These are phyloP conservation scores for Cercospora sesami DNA, from an alignment of 2,329 filamentous ascomycete species.

Conservation along the genomic window DNA sequence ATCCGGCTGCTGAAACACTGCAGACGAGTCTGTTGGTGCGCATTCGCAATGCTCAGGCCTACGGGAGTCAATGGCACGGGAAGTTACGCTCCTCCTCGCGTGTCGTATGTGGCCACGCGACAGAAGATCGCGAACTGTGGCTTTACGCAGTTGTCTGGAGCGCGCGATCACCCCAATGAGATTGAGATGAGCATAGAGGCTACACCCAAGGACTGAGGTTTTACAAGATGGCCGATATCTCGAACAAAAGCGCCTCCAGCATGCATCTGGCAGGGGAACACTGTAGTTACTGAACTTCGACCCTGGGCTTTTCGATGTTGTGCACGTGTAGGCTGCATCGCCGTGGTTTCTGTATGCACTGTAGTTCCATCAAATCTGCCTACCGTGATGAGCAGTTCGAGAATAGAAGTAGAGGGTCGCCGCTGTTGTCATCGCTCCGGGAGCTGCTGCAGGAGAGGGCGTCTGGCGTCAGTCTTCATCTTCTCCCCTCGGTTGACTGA, in stretches of 20 bases:
- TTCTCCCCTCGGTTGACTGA: background rate
- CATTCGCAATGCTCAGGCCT: background rate
- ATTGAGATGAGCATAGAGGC: background rate
- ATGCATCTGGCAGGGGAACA: background rate
- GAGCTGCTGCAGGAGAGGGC: conserved; percentile 6
- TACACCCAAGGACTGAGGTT: background rate
- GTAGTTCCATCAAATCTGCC: background rate
- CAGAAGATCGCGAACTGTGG: background rate
- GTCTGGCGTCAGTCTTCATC: background rate
- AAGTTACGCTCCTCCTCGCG: background rate
- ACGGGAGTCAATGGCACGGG: background rate
- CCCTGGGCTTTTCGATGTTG: background rate
- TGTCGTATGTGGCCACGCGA: background rate
- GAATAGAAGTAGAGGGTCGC: conserved; percentile 1
- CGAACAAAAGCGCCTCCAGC: background rate
- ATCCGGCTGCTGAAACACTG: background rate
- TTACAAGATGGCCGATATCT: background rate
- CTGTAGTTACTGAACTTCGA: background rate
- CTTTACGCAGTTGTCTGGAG: background rate
- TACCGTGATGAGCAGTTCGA: background rate
- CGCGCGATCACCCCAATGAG: background rate
- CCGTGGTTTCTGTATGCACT: background rate
- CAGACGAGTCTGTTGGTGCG: background rate
- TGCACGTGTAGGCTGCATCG: background rate
- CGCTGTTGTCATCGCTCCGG: conserved; percentile 1